These are phyloP conservation scores for Wickerhamiella musiphila DNA, from an alignment of 805 yeast species.

Conservation along the genomic window DNA sequence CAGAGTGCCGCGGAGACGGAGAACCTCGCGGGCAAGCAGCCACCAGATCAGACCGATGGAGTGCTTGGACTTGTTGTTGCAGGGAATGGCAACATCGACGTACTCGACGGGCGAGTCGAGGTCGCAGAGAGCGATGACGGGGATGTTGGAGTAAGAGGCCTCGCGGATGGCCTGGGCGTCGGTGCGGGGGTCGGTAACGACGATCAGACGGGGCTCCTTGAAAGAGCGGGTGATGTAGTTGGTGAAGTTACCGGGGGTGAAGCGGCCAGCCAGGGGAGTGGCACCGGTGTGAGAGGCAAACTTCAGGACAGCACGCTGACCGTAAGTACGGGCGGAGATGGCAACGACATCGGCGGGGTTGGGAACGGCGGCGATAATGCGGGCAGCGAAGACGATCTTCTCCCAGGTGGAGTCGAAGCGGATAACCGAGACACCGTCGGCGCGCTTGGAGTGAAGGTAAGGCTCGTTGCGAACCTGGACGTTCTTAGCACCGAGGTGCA, in stretches of 20 bases:
- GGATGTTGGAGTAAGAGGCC: slow-evolving; percentile 99
- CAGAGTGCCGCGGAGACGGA: slow-evolving; percentile 95
- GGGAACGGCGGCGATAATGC: slow-evolving; percentile 98
- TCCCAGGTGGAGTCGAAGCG: slow-evolving; percentile 99
- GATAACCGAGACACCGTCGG: slow-evolving; percentile 98
- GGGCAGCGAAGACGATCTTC: slow-evolving; percentile 98
- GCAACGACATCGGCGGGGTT: slow-evolving; percentile 97
- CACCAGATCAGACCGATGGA: slow-evolving; percentile 99
- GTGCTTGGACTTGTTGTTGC: slow-evolving; percentile 99
- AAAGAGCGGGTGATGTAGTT: slow-evolving; percentile 99
- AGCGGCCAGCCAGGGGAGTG: slow-evolving; percentile 99
- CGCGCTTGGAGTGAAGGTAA: slow-evolving; percentile 34
- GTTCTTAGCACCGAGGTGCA: slow-evolving; percentile 98
- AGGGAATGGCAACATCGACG: slow-evolving; percentile 99
- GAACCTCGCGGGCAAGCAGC: slow-evolving; percentile 97
- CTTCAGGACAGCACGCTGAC: slow-evolving; percentile 99
- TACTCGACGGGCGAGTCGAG: slow-evolving; percentile 97
- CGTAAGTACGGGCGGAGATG: slow-evolving; percentile 97
- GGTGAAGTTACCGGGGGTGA: slow-evolving; percentile 99
- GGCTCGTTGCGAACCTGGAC: slow-evolving; percentile 51
- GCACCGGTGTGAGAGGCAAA: slow-evolving; percentile 99
- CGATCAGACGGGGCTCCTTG: slow-evolving; percentile 99
- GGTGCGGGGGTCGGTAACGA: slow-evolving; percentile 99
- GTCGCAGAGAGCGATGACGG: slow-evolving; percentile 97
- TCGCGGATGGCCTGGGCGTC: slow-evolving; percentile 99